A percentile compares a stretch with the other conserved stretches of the same genome.
phyloP scores from a whole-genome alignment of 2,329 filamentous ascomycete species.

The Orbilia oligospora region DNA sequence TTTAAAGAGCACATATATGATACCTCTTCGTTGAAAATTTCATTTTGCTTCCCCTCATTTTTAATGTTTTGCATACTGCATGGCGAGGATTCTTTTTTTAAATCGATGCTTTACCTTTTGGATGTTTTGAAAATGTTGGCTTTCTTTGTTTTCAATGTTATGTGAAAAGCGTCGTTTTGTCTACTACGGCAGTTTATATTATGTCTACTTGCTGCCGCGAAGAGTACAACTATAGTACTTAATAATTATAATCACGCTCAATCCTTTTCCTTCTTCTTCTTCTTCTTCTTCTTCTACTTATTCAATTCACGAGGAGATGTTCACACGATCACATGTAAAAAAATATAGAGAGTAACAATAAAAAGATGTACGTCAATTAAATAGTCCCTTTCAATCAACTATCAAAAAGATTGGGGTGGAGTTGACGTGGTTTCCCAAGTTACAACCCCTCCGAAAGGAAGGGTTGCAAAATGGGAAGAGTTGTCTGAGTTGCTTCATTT shows the following conservation, averaged over 20 bases:
- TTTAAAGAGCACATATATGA: constrained; percentile 23
- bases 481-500: constrained; percentile 58
- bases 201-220: not conserved
- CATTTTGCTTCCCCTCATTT: not conserved
- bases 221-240: not conserved
- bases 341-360: no score
- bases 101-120: not conserved
- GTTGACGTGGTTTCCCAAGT: constrained; percentile 47
- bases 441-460: not conserved
- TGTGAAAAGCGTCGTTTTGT: not conserved
- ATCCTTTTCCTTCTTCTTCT: not conserved
- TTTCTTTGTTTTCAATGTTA: not conserved
- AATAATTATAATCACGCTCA: constrained; percentile 19
- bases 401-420: constrained; percentile 60
- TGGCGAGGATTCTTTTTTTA: constrained; percentile 4
- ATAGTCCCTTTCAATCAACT: constrained; percentile 61
- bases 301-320: not conserved
- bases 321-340: not conserved
- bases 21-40: constrained; percentile 6
- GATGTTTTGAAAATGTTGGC: not conserved
- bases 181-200: not conserved
- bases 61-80: constrained; percentile 17
- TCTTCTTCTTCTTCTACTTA: not conserved
- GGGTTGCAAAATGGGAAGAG: not conserved
- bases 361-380: constrained; percentile 58